Conservation (phyloP, 352 stramenopile species). For the Globisporangium viniferum region DNA sequence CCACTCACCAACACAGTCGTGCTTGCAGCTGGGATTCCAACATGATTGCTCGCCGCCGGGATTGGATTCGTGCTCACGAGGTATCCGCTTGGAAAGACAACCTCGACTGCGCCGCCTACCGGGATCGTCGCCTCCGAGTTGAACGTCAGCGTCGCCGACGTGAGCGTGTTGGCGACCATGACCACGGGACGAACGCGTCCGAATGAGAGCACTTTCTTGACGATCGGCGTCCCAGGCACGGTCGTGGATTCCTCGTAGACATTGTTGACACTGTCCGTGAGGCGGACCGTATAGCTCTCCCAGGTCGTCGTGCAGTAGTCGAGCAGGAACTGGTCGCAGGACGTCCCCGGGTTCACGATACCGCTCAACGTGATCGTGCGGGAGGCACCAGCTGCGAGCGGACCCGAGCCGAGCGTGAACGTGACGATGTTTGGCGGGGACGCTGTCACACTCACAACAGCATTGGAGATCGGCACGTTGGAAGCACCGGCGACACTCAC, state of each 20-base stretch:
- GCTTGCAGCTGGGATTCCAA: slow-evolving; percentile 35
- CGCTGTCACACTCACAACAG: slow-evolving; percentile 15
- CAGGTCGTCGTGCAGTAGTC: slow-evolving; percentile 45
- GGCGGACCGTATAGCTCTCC: slow-evolving; percentile 37
- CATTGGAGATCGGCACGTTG: slow-evolving; percentile 36
- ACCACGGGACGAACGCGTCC: slow-evolving; percentile 43
- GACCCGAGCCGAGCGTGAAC: slow-evolving; percentile 33
- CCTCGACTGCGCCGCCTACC: slow-evolving; percentile 40
- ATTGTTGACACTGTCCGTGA: slow-evolving; percentile 37
- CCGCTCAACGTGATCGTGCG: slow-evolving; percentile 37
- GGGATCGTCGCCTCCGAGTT: slow-evolving; percentile 39
- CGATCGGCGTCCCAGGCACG: slow-evolving; percentile 50
- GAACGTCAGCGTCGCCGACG: slow-evolving; percentile 36
- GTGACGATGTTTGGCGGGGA: slow-evolving; percentile 12
- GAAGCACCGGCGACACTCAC: slow-evolving; percentile 21
- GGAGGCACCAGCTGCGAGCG: slow-evolving; percentile 30
- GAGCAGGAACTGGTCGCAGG: slow-evolving; percentile 53
- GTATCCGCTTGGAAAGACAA: slow-evolving; percentile 50
- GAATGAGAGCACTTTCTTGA: slow-evolving; percentile 59
- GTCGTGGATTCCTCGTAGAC: slow-evolving; percentile 37
- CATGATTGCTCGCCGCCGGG: slow-evolving; percentile 24
- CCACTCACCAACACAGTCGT: slow-evolving; percentile 25
- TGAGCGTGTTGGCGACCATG: slow-evolving; percentile 35
- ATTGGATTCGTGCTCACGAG: slow-evolving; percentile 19
- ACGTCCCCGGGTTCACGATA: slow-evolving; percentile 56